Conservation (phyloP, 345 rosid species). For the Brassica rapa region DNA sequence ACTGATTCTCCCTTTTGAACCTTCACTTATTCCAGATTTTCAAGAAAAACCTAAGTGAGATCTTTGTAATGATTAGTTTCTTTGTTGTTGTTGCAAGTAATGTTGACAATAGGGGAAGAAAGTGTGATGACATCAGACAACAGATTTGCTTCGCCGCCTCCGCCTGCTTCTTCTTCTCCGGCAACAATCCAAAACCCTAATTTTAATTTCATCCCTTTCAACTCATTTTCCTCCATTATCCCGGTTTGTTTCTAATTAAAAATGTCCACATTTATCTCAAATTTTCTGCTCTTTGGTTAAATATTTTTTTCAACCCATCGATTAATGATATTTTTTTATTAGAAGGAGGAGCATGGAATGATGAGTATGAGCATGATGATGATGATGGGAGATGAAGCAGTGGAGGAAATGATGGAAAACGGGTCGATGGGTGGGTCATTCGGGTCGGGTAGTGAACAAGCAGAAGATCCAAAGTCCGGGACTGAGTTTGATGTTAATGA, state of each 20-base stretch:
- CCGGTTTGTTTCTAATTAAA: constrained; percentile 51
- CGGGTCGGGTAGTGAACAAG: constrained; percentile 82
- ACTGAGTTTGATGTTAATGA: constrained; percentile 49
- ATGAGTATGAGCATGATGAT: constrained; percentile 52
- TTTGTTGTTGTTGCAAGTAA: constrained; percentile 40
- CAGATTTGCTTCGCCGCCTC: constrained; percentile 52
- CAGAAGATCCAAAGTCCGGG: constrained; percentile 63
- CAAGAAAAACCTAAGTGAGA: constrained; percentile 28
- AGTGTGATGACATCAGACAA: constrained; percentile 58
- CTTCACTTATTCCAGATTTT: constrained; percentile 1
- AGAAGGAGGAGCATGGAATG: constrained; percentile 76
- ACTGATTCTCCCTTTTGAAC: constrained; percentile 24
- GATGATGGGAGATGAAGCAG: constrained; percentile 54
- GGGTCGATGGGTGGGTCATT: constrained; percentile 87
- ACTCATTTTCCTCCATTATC: constrained; percentile 55
- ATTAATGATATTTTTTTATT: not conserved
- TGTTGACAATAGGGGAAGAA: constrained; percentile 56
- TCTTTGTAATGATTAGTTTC: constrained; percentile 3
- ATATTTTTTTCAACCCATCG: not conserved
- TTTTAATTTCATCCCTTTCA: constrained; percentile 75
- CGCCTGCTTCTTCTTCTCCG: constrained; percentile 49
- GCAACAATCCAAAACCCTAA: constrained; percentile 68
- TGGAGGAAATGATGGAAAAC: constrained; percentile 73
- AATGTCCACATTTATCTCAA: not conserved
- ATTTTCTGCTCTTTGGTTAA: not conserved